Evolutionary conservation across 2,329 filamentous ascomycete species (phyloP).

Genomic region (Exophiala calicioides): DNA sequence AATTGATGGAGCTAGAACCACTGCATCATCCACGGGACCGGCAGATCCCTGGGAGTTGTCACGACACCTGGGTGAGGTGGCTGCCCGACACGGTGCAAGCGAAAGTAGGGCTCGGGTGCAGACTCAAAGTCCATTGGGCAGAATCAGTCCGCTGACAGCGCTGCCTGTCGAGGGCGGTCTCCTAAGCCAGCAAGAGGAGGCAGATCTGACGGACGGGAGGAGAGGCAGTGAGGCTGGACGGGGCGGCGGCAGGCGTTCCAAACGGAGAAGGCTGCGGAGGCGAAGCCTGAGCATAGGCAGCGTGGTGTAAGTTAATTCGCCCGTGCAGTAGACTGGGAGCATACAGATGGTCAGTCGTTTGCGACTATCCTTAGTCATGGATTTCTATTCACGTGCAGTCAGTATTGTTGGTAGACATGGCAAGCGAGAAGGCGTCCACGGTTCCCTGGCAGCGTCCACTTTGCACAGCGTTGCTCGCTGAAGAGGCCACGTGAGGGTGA

Average conservation of each 20-base stretch:
- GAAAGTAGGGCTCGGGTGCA: slow-evolving; percentile 2
- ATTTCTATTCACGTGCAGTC: too few relatives aligned
- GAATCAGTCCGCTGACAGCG: slow-evolving; percentile 25
- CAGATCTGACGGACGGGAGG: background rate
- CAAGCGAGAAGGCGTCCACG: too few relatives aligned
- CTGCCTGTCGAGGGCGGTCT: slow-evolving; percentile 14
- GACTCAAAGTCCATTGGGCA: slow-evolving; percentile 23
- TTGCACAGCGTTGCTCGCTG: too few relatives aligned
- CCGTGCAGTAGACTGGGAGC: too few relatives aligned
- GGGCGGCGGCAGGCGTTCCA: background rate
- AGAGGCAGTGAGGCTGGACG: background rate
- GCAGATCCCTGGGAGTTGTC: slow-evolving; percentile 8
- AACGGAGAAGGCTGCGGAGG: slow-evolving; percentile 12
- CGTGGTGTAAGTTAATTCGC: slow-evolving; percentile 11
- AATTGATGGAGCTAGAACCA: background rate
- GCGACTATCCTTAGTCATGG: too few relatives aligned
- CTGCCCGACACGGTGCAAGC: slow-evolving; percentile 5
- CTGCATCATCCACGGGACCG: background rate
- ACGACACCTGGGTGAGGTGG: slow-evolving; percentile 2
- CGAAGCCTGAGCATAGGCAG: slow-evolving; percentile 14
- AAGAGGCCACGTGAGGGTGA: slow-evolving; percentile 1
- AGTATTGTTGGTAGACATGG: too few relatives aligned
- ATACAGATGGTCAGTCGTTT: too few relatives aligned
- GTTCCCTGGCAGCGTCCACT: too few relatives aligned
- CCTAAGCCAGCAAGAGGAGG: slow-evolving; percentile 1